phyloP scores from a whole-genome alignment of 78 protist species.

The Corallochytrium limacisporum region DNA sequence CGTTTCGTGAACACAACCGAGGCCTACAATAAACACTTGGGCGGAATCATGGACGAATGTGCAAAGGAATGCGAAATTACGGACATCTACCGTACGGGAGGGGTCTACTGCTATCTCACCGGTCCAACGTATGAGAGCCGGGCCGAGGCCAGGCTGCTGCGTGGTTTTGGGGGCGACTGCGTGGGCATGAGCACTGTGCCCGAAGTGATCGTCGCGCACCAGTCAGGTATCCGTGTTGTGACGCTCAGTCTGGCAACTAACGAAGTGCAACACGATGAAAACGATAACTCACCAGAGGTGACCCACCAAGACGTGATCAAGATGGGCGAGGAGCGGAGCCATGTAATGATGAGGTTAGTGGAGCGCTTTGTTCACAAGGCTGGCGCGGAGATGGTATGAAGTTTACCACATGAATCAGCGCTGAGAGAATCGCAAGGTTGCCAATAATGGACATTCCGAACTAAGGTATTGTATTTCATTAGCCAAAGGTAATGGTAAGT shows the following conservation, averaged over 20 bases:
- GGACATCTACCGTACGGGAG: not conserved
- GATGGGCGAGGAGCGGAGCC: not conserved
- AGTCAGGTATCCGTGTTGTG: conserved; percentile 6
- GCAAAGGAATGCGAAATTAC: not conserved
- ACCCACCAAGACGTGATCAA: conserved; percentile 16
- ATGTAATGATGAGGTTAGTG: conserved; percentile 8
- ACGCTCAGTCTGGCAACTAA: not conserved
- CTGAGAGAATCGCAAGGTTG: no score
- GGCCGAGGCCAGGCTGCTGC: conserved; percentile 16
- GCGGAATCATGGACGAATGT: not conserved
- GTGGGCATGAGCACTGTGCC: conserved; percentile 41
- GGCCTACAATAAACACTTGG: not conserved
- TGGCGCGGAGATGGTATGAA: not conserved
- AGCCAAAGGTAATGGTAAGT: no score
- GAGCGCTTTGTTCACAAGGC: not conserved
- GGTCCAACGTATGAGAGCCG: conserved; percentile 32
- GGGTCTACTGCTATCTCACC: conserved; percentile 5
- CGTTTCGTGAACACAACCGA: not conserved
- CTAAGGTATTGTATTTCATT: no score
- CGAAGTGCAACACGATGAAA: not conserved
- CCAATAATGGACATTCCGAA: no score
- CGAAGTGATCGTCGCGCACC: conserved; percentile 33
- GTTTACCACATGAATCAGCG: no score
- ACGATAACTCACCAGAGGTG: not conserved
- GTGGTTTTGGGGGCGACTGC: conserved; percentile 12